Conservation (phyloP, 2,329 filamentous ascomycete species). For the Colletotrichum tamarilloi region DNA sequence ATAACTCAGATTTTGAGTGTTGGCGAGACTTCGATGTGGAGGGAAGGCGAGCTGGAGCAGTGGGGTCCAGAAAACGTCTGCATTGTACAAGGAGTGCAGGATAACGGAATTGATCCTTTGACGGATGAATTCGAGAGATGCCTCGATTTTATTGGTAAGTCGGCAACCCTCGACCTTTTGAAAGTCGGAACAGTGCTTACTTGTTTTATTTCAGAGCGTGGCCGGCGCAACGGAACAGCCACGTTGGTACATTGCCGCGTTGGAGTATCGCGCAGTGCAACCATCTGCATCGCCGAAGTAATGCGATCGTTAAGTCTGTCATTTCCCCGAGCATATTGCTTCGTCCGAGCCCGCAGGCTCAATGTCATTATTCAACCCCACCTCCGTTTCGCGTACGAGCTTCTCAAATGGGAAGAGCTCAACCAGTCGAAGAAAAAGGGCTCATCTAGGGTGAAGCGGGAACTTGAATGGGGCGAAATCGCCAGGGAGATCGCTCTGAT, state of each 20-base stretch:
- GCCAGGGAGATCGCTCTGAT: constrained; percentile 91
- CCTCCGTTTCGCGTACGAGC: constrained; percentile 92
- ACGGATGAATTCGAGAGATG: constrained; percentile 88
- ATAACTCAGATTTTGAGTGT: constrained; percentile 92
- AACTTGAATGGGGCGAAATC: constrained; percentile 92
- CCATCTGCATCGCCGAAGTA: constrained; percentile 98
- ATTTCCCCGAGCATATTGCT: constrained; percentile 94
- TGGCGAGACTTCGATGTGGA: constrained; percentile 88
- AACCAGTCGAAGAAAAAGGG: constrained; percentile 63
- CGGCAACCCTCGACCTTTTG: neutral
- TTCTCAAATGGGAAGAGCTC: constrained; percentile 94
- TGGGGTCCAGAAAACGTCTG: constrained; percentile 86
- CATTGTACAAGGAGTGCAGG: constrained; percentile 86
- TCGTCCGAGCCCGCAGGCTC: constrained; percentile 88
- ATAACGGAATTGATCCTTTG: constrained; percentile 95
- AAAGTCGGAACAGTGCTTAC: constrained; percentile 10
- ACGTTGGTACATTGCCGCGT: constrained; percentile 97
- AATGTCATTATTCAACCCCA: constrained; percentile 99
- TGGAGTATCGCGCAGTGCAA: constrained; percentile 93
- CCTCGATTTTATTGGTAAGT: constrained; percentile 90
- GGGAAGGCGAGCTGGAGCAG: constrained; percentile 72
- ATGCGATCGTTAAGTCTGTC: constrained; percentile 86
- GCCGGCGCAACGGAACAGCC: constrained; percentile 79
- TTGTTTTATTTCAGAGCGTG: constrained; percentile 70
- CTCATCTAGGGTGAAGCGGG: constrained; percentile 67